These are phyloP conservation scores for Dryas drummondii DNA, from an alignment of 306 rosid species.

Conservation along the genomic window DNA sequence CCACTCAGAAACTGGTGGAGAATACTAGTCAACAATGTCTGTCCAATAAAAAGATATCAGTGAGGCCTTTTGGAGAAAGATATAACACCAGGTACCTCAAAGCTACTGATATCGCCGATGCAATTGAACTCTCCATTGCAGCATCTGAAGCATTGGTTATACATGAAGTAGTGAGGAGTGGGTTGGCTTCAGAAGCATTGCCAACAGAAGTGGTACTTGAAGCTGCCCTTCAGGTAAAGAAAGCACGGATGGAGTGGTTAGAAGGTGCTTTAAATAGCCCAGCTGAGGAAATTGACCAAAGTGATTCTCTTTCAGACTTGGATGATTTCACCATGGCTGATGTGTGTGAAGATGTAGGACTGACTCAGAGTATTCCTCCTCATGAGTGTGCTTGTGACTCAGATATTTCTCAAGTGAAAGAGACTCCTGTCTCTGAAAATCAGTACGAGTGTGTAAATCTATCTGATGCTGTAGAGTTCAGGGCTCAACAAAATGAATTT, in stretches of 20 bases:
- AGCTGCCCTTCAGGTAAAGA: slow-evolving; percentile 72
- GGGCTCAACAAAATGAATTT: slow-evolving; percentile 32
- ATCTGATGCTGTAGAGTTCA: slow-evolving; percentile 21
- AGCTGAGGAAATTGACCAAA: slow-evolving; percentile 39
- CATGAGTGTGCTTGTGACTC: slow-evolving; percentile 31
- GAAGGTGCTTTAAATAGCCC: slow-evolving; percentile 41
- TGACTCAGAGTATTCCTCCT: slow-evolving; percentile 34
- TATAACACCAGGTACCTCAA: slow-evolving; percentile 29
- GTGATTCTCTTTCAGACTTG: slow-evolving; percentile 79
- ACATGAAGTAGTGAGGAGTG: slow-evolving; percentile 56
- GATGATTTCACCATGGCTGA: slow-evolving; percentile 68
- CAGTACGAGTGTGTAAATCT: slow-evolving; percentile 24
- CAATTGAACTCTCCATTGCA: slow-evolving; percentile 69
- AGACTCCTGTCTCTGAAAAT: slow-evolving; percentile 40
- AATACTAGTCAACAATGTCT: slow-evolving; percentile 32
- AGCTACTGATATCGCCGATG: slow-evolving; percentile 49
- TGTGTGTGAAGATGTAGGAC: slow-evolving; percentile 75
- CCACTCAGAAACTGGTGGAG: slow-evolving; percentile 31
- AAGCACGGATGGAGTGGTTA: slow-evolving; percentile 54
- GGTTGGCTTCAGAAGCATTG: slow-evolving; percentile 37
- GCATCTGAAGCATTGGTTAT: slow-evolving; percentile 93
- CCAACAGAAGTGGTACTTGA: slow-evolving; percentile 59
- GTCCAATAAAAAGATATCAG: slow-evolving; percentile 34
- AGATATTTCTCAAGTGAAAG: slow-evolving; percentile 38
- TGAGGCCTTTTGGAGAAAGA: slow-evolving; percentile 33